Base-by-base conservation (phyloP, 257 asterid species). In the Solanum bukasovii region DNA sequence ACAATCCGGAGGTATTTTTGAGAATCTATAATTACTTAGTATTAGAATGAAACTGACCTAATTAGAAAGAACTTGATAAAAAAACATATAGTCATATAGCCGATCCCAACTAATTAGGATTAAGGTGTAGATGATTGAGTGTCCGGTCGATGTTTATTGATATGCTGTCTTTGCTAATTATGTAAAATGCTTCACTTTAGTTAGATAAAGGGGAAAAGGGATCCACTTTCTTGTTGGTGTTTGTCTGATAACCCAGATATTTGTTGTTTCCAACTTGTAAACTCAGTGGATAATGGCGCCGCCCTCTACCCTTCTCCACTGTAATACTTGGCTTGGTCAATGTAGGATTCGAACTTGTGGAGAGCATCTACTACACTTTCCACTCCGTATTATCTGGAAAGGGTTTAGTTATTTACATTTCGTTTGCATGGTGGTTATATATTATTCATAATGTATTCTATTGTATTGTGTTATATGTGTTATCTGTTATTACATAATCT, bases 1-100 rank as follows among this genome's bases (percentile, higher is more conserved):
- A 86, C 27, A 90, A 89, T 83, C 90, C 89, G n/a, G 98, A 94
- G 98, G 98, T 94, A 89, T 79, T 61, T 82, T 49, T 4, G 27
- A 9, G 42, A 81, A 81, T 81, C 67, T 29, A 25, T 82, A 29
- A 46, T 49, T 29, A 49, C 37, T 29, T 46, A 9, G 38, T 79
- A 42, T 79, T 4, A 12, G 13, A 44, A 79, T 27, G 63, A 7
- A 8, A 46, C 49, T 37, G 38, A 27, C 85, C 27, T 16, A 16
- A 81, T 44, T 18, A 46, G 86, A 49, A 4, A 2, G 23, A 25
- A 74, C 5, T 35, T 21, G 65, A 1, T 79, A 13, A 81, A 4
- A 42, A 37, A 21, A 10, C 23, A 75, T 75, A 16, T 18, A 52
- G 63, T 23, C 20, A 38, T 3, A 10, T 1, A 75, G 56, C 21